Evolutionary conservation across 345 rosid genomes (phyloP), one percentile per base, ranked within the genome.

Genomic region (Zanthoxylum bungeanum): DNA sequence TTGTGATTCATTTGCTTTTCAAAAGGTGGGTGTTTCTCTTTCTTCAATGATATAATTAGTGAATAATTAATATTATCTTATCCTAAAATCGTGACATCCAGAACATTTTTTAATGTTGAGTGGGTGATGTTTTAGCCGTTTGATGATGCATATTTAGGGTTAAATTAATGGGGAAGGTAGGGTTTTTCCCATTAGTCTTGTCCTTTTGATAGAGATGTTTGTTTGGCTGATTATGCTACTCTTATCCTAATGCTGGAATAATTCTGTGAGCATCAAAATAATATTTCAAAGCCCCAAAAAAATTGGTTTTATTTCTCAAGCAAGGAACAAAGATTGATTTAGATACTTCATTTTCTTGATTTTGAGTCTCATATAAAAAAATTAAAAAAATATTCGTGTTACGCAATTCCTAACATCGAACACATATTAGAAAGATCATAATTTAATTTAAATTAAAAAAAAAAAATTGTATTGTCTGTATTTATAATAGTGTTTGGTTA

Each of bases 31-130:
- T 9, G 19, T 78, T 47, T 50, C 70, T 66, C 46, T 33, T 50
- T 73, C 64, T 27, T 36, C 7, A 55, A 36, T 9, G 61, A 46
- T 66, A 55, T 64, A 11, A 52, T 12, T 44, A 21, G 25, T 28
- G 58, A 25, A 3, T 71, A 72, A 53, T 69, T 59, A 33, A 75
- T 51, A 52, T 79, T 77, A 81, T 81, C 84, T 69, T 75, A 21
- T 76, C 74, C 75, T 55, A 63, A 47, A 8, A 50, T n/a, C 11
- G 31, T 36, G 71, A 66, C 3, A n/a, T 55, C 66, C 53, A 47
- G 6, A 46, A 74, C 66, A 66, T 67, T 72, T 52, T 72, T 6
- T n/a, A 70, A n/a, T 42, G 52, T 64, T 22, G 37, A 61, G 78
- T 79, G 72, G 85, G 77, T 76, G 46, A 69, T 75, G 44, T 10